Evolutionary conservation across 176 grass and related monocot genomes (phyloP).

Genomic region (Hyparrhenia diplandra): DNA sequence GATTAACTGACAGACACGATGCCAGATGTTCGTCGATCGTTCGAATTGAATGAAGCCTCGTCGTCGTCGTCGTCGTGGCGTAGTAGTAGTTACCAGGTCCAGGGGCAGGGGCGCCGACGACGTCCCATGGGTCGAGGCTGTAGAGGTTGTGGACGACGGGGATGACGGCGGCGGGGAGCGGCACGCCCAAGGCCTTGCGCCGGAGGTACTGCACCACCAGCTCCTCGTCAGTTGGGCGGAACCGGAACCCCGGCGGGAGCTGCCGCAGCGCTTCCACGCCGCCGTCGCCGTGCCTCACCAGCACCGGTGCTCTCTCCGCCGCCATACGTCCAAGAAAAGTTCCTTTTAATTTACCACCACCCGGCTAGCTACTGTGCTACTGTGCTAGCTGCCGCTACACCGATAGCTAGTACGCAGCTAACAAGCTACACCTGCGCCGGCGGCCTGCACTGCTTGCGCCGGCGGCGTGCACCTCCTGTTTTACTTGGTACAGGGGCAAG

Average conservation of each 20-base stretch:
- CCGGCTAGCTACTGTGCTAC: neutral
- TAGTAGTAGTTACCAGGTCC: neutral
- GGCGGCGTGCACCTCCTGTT: neutral
- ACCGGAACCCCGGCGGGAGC: constrained; percentile 85
- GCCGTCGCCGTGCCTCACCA: constrained; percentile 33
- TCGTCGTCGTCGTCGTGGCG: neutral
- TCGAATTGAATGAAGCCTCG: too few relatives aligned
- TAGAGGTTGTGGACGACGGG: constrained; percentile 53
- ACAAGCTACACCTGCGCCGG: neutral
- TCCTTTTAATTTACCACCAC: neutral
- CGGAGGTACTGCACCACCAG: constrained; percentile 90
- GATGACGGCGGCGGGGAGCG: constrained; percentile 78
- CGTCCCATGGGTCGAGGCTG: constrained; percentile 64
- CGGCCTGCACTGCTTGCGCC: too few relatives aligned
- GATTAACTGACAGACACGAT: neutral
- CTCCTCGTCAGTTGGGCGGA: constrained; percentile 81
- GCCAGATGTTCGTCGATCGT: neutral
- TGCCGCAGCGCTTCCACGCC: constrained; percentile 31
- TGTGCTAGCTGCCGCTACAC: neutral
- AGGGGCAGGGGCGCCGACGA: constrained; percentile 7
- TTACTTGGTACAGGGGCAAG: neutral
- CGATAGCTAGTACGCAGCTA: neutral
- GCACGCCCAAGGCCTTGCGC: constrained; percentile 48
- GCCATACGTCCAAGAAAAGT: neutral
- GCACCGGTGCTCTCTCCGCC: constrained; percentile 37